These are phyloP conservation scores for Neofusicoccum cordaticola DNA, from an alignment of 2,329 filamentous ascomycete species.

Conservation along the genomic window DNA sequence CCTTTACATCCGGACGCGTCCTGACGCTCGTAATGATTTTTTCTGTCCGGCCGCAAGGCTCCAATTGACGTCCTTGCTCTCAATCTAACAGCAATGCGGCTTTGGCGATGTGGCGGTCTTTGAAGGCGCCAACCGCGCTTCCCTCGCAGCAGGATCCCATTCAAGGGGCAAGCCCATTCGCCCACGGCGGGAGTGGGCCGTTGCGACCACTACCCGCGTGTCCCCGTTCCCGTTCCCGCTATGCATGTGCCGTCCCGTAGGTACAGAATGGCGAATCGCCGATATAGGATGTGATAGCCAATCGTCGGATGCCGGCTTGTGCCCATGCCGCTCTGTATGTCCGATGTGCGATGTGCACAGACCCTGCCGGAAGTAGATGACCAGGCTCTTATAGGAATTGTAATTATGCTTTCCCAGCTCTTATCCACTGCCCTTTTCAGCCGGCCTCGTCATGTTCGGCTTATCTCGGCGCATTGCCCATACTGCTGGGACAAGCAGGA, in stretches of 20 bases:
- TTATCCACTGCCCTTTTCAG: neutral
- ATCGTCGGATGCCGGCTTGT: neutral
- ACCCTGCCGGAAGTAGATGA: neutral
- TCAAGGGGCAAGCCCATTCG: neutral
- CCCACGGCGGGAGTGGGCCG: neutral
- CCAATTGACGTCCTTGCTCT: no score
- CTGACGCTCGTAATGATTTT: neutral
- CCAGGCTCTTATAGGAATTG: neutral
- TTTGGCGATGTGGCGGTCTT: no score
- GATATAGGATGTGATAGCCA: neutral
- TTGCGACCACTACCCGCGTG: neutral
- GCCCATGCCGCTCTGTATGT: neutral
- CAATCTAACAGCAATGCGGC: no score
- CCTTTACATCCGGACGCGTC: neutral
- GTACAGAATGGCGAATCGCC: neutral
- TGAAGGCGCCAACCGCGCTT: no score
- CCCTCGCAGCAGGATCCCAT: neutral
- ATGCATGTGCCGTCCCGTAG: neutral
- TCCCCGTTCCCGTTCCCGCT: neutral
- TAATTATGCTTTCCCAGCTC: neutral
- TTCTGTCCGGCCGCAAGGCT: neutral
- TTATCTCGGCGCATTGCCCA: neutral
- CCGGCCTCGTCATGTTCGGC: constrained; percentile 4
- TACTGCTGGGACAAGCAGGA: neutral
- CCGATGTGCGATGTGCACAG: neutral